phyloP scores from a whole-genome alignment of 83 land plant genomes.

The Thuja plicata region DNA sequence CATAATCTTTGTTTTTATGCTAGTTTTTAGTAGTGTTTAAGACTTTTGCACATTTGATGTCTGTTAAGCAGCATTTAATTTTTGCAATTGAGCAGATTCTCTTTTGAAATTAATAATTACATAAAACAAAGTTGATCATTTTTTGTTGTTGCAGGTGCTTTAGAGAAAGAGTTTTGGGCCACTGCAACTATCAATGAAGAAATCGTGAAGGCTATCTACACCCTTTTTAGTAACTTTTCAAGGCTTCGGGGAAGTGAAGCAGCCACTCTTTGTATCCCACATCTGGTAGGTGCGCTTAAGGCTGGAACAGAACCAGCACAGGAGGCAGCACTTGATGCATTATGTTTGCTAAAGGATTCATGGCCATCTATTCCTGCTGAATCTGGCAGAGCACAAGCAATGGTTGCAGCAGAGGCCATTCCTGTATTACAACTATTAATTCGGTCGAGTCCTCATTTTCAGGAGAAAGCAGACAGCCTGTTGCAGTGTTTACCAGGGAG shows the following conservation, averaged over 20 bases:
- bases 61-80: neutral
- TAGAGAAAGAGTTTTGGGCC: slow-evolving; percentile 79
- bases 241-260: slow-evolving; percentile 75
- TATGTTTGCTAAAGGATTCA: slow-evolving; percentile 60
- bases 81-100: neutral
- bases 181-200: slow-evolving; percentile 72
- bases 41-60: neutral
- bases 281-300: slow-evolving; percentile 70
- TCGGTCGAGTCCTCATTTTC: slow-evolving; percentile 67
- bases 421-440: slow-evolving; percentile 76
- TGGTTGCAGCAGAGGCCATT: slow-evolving; percentile 82
- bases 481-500: slow-evolving; percentile 80
- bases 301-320: slow-evolving; percentile 80
- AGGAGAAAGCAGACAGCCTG: slow-evolving; percentile 74
- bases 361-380: slow-evolving; percentile 77
- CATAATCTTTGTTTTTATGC: neutral
- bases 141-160: slow-evolving; percentile 50
- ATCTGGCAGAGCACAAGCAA: slow-evolving; percentile 70
- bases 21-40: neutral
- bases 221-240: slow-evolving; percentile 67
- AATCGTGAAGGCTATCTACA: slow-evolving; percentile 60
- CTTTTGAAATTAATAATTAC: neutral
- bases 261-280: slow-evolving; percentile 79
- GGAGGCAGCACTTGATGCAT: slow-evolving; percentile 68
- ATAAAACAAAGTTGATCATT: neutral